Evolutionary conservation across 108 stramenopile species (phyloP), one percentile per base, ranked within the genome.

Genomic region (Nitzschia sp.): DNA sequence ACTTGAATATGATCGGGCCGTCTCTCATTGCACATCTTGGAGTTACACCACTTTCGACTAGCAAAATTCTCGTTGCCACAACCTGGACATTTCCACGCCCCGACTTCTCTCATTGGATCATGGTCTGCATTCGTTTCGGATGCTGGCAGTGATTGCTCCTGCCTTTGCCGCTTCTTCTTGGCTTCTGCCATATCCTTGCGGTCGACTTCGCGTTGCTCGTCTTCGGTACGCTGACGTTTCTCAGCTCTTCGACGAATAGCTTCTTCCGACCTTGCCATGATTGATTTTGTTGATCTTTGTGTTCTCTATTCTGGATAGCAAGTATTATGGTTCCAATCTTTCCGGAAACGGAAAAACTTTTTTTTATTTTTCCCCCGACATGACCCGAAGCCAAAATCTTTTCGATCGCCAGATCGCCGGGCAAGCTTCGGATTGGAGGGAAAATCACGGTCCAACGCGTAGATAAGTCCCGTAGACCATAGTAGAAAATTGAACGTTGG

Each of bases 211-310:
- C 64, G 55, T 59, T 75, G 74, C 30, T 75, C 66, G 33, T 59
- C 66, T 28, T 65, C 74, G 28, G 74, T 59, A n/a, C 74, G 54
- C 49, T 60, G 46, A 6, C 74, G 65, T 54, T 75, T 75, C 15
- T 35, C 15, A 8, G 74, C 74, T 19, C 74, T 35, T 17, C 74
- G 65, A 26, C 38, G 49, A 56, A 75, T 60, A 15, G 74, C 65
- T 67, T 75, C 74, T 54, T 75, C 66, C 23, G 74, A 75, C 17
- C 74, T 65, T 18, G 66, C 74, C 74, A 75, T 75, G 4, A 2
- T 56, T 15, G 8, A 11, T 15, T 42, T 15, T 42, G 8, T 42
- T 42, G 8, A 11, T 42, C 38, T 42, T 42, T n/a, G n/a, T n/a
- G n/a, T n/a, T n/a, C n/a, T n/a, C n/a, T n/a, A n/a, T n/a, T n/a